Evolutionary conservation across 1,284 basidiomycete genomes (phyloP), one percentile per base, ranked within the genome.

Genomic region (Marasmius tenuissimus): DNA sequence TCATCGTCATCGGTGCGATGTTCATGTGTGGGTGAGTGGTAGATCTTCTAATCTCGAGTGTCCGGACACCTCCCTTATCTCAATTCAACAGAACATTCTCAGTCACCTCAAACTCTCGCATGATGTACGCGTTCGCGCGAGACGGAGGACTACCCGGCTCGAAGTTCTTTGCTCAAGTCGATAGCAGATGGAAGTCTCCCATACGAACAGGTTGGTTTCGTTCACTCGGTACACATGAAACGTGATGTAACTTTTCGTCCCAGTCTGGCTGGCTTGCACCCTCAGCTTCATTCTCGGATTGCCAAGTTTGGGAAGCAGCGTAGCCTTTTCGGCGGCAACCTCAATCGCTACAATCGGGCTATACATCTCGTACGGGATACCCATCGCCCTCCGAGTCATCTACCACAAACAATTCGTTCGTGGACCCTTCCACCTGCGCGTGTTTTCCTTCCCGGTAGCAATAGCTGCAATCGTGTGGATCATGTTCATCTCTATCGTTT

Each of bases 81-180:
- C 34, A 11, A 22, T 51, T 33, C 45, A 20, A 20, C 63, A 84
- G 85, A 40, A 88, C 85, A 1, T 92, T 92, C 74, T 91, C 88
- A 0, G 74, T 93, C 47, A 91, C 89, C 0, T 87, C 86, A 0
- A 93, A 92, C 69, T 89, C 86, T 2, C 81, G 91, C 1, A 92
- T 92, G 89, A 89, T 89, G 86, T 92, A 87, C 70, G 87, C 89
- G 0, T 92, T 91, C 70, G 79, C 86, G 4, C 81, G 88, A 38
- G 88, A 89, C 68, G 85, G 86, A 3, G 88, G 83, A n/a, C 81
- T 91, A 27, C 88, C 89, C 0, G 86, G 86, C 7, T 83, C 85
- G 62, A 78, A 71, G 45, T 90, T 87, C 73, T 88, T 91, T 71
- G 83, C 83, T 66, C 81, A 85, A 61, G 89, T 93, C 45, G 82